Evolutionary conservation across 192 early-diverging fungal species (phyloP).

Genomic region (Linnemannia schmuckeri): DNA sequence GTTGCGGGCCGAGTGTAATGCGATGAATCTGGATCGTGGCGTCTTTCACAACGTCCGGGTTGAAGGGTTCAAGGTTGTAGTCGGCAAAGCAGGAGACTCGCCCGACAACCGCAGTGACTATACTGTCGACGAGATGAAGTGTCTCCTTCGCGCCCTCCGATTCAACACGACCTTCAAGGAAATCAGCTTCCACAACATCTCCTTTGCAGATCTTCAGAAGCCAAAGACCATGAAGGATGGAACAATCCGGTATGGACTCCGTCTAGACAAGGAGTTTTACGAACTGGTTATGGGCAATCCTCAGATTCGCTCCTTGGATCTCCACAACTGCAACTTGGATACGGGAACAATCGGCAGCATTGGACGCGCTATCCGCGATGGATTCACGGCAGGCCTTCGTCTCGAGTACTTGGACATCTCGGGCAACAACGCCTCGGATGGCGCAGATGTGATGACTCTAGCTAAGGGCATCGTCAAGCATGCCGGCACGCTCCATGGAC

Average conservation of each 20-base stretch:
- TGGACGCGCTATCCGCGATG: conserved; percentile 49
- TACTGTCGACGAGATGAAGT: conserved; percentile 54
- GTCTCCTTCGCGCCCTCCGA: conserved; percentile 46
- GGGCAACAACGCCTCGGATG: conserved; percentile 53
- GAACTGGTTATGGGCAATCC: conserved; percentile 54
- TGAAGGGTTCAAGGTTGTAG: conserved; percentile 22
- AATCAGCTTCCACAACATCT: conserved; percentile 46
- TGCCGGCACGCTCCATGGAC: conserved; percentile 34
- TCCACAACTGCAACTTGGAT: conserved; percentile 46
- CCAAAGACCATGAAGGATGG: conserved; percentile 45
- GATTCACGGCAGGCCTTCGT: conserved; percentile 30
- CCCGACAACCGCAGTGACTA: conserved; percentile 24
- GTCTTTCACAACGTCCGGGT: conserved; percentile 32
- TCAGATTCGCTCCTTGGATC: conserved; percentile 37
- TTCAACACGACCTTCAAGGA: conserved; percentile 57
- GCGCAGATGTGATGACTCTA: conserved; percentile 53
- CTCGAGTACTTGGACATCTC: conserved; percentile 39
- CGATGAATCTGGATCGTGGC: conserved; percentile 48
- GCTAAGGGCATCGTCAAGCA: conserved; percentile 57
- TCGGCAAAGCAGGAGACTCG: conserved; percentile 25
- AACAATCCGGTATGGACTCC: conserved; percentile 43
- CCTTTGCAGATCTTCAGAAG: conserved; percentile 42
- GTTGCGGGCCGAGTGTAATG: conserved; percentile 46
- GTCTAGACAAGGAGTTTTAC: conserved; percentile 55
- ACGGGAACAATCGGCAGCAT: conserved; percentile 51